These are phyloP conservation scores for Podila clonocystis DNA, from an alignment of 192 early-diverging fungal species.

Conservation along the genomic window DNA sequence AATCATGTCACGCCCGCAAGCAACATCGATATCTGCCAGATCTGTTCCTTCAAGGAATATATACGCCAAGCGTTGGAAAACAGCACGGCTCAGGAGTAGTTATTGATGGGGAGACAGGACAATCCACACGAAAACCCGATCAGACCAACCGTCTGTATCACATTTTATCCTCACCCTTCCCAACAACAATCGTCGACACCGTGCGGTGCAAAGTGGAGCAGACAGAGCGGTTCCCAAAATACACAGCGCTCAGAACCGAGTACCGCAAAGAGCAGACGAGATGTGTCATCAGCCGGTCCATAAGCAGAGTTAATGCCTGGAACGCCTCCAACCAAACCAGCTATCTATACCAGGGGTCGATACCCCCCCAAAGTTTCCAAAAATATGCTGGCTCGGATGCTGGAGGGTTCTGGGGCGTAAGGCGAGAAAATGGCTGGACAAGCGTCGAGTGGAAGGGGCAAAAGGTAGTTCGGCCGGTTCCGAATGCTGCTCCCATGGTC, in stretches of 20 bases:
- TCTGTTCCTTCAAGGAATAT: conserved; percentile 60
- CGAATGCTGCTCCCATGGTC: conserved; percentile 54
- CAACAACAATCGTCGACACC: conserved; percentile 61
- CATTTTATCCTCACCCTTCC: conserved; percentile 57
- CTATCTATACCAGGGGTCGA: conserved; percentile 35
- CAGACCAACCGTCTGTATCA: conserved; percentile 44
- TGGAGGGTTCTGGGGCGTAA: conserved; percentile 23
- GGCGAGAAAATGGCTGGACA: conserved; percentile 41
- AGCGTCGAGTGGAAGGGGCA: conserved; percentile 49
- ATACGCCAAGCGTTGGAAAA: conserved; percentile 51
- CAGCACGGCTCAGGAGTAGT: conserved; percentile 9
- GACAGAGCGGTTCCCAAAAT: conserved; percentile 52
- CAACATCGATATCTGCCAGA: conserved; percentile 60
- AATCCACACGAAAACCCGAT: conserved; percentile 34
- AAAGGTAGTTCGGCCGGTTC: conserved; percentile 44
- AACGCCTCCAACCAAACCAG: conserved; percentile 28
- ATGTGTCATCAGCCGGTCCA: conserved; percentile 17
- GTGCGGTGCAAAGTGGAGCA: conserved; percentile 54
- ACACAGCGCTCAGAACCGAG: conserved; percentile 20
- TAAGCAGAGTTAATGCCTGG: conserved; percentile 34
- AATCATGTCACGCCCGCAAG: conserved; percentile 63
- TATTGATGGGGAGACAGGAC: conserved; percentile 21
- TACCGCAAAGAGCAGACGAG: conserved; percentile 43
- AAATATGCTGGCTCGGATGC: conserved; percentile 20
- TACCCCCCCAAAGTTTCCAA: conserved; percentile 44